Conservation (phyloP, 257 asterid genomes). For the Solanum pinnatisectum region DNA sequence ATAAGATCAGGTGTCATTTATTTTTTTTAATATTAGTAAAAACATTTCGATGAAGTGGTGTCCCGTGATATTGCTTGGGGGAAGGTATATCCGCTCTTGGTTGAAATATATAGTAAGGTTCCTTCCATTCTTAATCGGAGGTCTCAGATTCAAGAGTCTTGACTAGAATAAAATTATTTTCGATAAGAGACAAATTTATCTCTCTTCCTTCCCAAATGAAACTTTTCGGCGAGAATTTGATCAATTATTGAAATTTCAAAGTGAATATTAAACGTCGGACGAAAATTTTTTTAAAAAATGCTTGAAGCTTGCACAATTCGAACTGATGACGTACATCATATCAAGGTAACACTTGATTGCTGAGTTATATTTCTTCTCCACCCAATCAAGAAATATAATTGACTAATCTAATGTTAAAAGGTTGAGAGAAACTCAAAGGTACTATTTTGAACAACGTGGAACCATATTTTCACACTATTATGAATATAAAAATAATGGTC, state of each 20-base stretch:
- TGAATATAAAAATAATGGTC: neutral
- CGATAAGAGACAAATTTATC: neutral
- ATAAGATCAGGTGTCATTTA: neutral
- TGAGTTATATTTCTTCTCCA: neutral
- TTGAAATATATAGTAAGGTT: neutral
- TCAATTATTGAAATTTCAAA: neutral
- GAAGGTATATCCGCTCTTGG: neutral
- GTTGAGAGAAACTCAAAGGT: neutral
- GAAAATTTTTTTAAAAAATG: neutral
- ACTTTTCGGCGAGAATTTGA: neutral
- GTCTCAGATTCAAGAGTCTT: neutral
- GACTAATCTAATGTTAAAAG: neutral
- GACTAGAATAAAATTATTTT: neutral
- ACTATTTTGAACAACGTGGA: neutral
- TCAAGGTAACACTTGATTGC: neutral
- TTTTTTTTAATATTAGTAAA: neutral
- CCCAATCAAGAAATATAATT: neutral
- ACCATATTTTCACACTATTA: neutral
- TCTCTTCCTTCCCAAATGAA: neutral
- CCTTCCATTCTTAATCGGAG: neutral
- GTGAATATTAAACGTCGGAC: fast-evolving
- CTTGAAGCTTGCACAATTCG: neutral
- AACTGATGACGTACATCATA: neutral
- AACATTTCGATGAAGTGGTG: neutral
- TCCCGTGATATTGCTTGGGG: neutral